These are phyloP conservation scores for Circinella minor DNA, from an alignment of 371 early-diverging fungal genomes.

Conservation along the genomic window DNA sequence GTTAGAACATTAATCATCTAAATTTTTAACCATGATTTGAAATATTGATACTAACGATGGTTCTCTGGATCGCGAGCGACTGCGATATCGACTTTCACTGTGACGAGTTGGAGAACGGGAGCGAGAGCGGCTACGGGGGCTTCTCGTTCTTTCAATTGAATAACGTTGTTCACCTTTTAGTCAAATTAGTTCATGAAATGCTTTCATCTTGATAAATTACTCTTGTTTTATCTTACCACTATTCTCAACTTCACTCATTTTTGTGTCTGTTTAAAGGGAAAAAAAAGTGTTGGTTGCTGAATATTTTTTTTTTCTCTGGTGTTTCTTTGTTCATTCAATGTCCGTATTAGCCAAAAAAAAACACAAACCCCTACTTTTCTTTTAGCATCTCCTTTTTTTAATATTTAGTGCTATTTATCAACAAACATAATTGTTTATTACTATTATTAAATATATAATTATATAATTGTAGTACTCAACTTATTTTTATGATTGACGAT, in stretches of 20 bases:
- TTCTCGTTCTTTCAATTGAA: constrained; percentile 49
- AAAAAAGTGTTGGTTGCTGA: background rate
- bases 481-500: too few species aligned
- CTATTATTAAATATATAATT: too few species aligned
- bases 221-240: constrained; percentile 11
- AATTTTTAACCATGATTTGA: background rate
- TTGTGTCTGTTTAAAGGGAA: background rate
- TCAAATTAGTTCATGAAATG: background rate
- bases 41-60: constrained; percentile 29
- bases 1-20: background rate
- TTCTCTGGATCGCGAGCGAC: constrained; percentile 54
- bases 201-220: background rate
- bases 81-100: constrained; percentile 52
- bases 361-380: too few species aligned
- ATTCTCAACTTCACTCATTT: constrained; percentile 27
- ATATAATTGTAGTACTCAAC: too few species aligned
- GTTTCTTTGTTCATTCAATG: background rate
- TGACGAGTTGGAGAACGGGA: constrained; percentile 54
- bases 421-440: too few species aligned
- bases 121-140: constrained; percentile 50
- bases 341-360: background rate
- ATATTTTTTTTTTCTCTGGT: background rate
- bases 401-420: too few species aligned
- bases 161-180: constrained; percentile 36
- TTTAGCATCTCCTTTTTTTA: too few species aligned